Base-by-base conservation (phyloP, 2,329 filamentous ascomycete genomes). In the Corniculantispora saksenae region DNA sequence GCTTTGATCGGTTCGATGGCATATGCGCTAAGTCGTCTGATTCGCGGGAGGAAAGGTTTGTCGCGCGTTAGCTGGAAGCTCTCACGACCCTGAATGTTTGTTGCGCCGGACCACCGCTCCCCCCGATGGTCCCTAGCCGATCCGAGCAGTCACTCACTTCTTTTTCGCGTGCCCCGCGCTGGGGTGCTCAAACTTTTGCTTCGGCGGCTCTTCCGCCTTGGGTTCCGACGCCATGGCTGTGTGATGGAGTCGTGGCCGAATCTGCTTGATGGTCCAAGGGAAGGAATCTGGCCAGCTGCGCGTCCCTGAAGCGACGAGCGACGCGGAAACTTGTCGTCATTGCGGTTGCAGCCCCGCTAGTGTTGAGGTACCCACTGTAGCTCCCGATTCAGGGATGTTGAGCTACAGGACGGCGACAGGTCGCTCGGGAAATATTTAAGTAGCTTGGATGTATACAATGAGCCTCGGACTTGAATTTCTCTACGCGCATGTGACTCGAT, bases 1-100 rank as follows among this genome's bases (percentile, higher is more conserved):
- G 91, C 91, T 55, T 87, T 84, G 69, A 92, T 91, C 63, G 92
- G 86, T 70, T 90, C 84, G 67, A 95, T 82, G 67, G 84, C 84
- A 74, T 89, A 91, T 60, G 83, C 82, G 65, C 83, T 86, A 63
- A 80, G 81, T 69, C 75, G 73, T 70, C 81, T 84, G 64, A 40
- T 35, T 17, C 35, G 35, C 6, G 23, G 21, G 40, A 13, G 21
- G 4, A 50, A 45, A 55, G 40, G 50, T 38, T 61, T 35, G 27
- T 23, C 60, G 27, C 59, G 59, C 50, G 60, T 55, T 55, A 55
- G 48, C 60, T 32, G 15, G 38, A 55, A 35, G 48, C 25, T 62
- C 38, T 38, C 17, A 15, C 23, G 47, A 61, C 29, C 32, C 15
- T 27, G 58, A 43, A 43, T 53, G 21, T 19, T 21, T 10, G 21